Base-by-base conservation (phyloP, 805 yeast species). In the Komagataella populi region DNA sequence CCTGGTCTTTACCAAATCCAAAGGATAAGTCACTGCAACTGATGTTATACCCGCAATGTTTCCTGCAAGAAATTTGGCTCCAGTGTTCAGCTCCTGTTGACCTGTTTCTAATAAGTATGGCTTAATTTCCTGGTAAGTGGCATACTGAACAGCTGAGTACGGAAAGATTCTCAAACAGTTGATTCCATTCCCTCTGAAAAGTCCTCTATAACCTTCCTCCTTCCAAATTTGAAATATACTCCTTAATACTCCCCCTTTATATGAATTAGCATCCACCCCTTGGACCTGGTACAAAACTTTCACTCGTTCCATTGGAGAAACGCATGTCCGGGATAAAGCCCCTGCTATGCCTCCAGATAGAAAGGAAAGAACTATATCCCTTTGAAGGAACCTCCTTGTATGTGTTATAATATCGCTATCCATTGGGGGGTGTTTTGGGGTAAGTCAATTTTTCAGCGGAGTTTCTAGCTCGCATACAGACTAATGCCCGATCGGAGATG, bases 241-340 rank as follows among this genome's bases (percentile, higher is more conserved):
- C 5, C 82, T 74, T 53, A 82, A 71, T 61, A 89, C 77, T 1
- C 97, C 96, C n/a, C 72, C 68, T 49, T 78, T 75, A 60, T 80
- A 76, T 51, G 71, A 62, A 53, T 66, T 74, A 3, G 55, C 39
- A 6, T 57, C 51, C 1, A 59, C 43, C 8, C 86, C 93, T 66
- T 91, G 97, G 43, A 93, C 81, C 67, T 91, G 99, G 59, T 89
- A 79, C 23, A 91, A 67, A 55, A 93, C 93, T 67, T 91, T 91
- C 58, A 93, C 95, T 57, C 99, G 72, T 65, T 91, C 99, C 66
- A 91, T 81, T 1, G 99, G 99, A 10, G 96, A 87, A 5, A 90
- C 96, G 1, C 85, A 87, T 0, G 98, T 91, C 51, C 98, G 72
- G 1, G 96, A 86, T 0, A 84, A 70, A 0, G 88, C 88, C 16